Evolutionary conservation across 495 filamentous ascomycete species (phyloP), one percentile per base, ranked within the genome.

Genomic region (Hypoxylon subgilvum): DNA sequence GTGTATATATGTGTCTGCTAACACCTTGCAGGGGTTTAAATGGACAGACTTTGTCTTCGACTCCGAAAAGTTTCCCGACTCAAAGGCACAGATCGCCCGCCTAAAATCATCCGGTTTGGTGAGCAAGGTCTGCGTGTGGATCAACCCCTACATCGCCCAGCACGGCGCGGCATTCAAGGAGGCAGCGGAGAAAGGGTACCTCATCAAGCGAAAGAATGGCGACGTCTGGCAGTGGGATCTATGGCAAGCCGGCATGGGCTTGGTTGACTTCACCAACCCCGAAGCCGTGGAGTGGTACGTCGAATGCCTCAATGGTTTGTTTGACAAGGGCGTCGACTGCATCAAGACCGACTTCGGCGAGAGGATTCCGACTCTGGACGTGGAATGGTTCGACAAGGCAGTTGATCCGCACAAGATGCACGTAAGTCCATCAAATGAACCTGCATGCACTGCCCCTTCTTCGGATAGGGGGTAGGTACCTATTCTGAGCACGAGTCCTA

Each of bases 331-430:
- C 7, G 79, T 90, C 40, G 84, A 89, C 71, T 79, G 77, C 41
- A 82, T 89, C 78, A 89, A 89, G 65, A 88, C 87, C 12, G 87
- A 90, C 69, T 89, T 89, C 56, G 86, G 85, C 12, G 86, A 89
- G 69, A 77, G 86, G 25, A 87, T 89, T 41, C 86, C 87, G 0
- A 76, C 78, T n/a, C 72, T 76, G 18, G 81, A 85, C 57, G 80
- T 89, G 8, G 62, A 75, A 31, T 87, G 83, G 79, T 75, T 75
- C 55, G 81, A 84, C 65, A 69, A 72, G 46, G 74, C 78, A 6
- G 65, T 79, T 49, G 82, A 87, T 54, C 81, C 86, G 1, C 69
- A 69, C 13, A 79, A 79, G 53, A 89, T 89, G 86, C 87, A 89
- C 72, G 64, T 67, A 32, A 46, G 64, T 59, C 47, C 19, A 23